Percentiles rank a stretch among this genome's conserved stretches.
phyloP scores from a whole-genome alignment of 2,329 filamentous ascomycete species.

The Neofusicoccum kwambonambiense region DNA sequence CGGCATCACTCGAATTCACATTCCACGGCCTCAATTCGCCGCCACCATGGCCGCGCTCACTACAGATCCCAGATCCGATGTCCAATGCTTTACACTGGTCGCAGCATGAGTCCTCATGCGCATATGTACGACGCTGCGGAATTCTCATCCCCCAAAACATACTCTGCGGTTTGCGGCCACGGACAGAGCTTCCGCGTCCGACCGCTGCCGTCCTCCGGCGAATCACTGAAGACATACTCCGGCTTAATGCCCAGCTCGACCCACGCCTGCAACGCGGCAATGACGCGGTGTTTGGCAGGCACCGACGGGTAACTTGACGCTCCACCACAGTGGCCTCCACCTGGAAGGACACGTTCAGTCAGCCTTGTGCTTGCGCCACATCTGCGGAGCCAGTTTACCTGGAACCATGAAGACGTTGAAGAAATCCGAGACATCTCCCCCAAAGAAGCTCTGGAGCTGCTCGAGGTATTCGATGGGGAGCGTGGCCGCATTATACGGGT shows the following conservation, averaged over 20 bases:
- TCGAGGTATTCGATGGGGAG: slow-evolving; percentile 4
- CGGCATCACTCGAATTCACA: background rate
- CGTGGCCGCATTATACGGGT: slow-evolving; percentile 17
- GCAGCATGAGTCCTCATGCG: background rate
- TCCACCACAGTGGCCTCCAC: slow-evolving; percentile 12
- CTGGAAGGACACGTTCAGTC: background rate
- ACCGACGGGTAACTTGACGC: slow-evolving; percentile 5
- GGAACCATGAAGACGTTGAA: slow-evolving; percentile 18
- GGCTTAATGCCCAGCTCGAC: slow-evolving; percentile 13
- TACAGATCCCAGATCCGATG: no score
- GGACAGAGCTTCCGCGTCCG: slow-evolving; percentile 12
- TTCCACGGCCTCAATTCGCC: background rate
- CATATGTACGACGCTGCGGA: background rate
- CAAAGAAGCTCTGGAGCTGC: background rate
- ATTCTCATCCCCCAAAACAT: background rate
- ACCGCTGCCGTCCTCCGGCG: background rate
- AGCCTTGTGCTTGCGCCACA: background rate
- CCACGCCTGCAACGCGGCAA: slow-evolving; percentile 11
- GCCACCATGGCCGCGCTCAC: no score
- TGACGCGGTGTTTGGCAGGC: slow-evolving; percentile 3
- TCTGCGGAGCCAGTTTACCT: background rate
- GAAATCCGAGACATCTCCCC: slow-evolving; percentile 7
- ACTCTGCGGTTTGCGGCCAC: slow-evolving; percentile 11
- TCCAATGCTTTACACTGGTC: no score
- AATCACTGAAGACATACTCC: slow-evolving; percentile 1